Percentiles rank a stretch among this genome's conserved stretches.
phyloP scores from a whole-genome alignment of 108 stramenopile genomes.

The Nannochloropsis gaditana region DNA sequence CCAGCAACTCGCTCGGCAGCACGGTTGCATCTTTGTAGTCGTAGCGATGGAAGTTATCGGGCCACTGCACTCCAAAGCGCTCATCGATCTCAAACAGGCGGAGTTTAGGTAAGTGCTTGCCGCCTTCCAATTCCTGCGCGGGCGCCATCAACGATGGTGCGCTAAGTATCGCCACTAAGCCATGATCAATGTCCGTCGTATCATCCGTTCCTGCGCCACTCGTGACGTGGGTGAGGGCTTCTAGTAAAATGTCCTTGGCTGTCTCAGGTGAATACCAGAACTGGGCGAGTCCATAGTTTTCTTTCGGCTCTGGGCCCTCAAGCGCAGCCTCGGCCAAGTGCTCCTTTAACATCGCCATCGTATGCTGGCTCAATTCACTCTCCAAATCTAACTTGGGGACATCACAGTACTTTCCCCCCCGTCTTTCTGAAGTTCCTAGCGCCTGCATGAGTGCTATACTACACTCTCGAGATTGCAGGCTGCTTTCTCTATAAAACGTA shows the following conservation, averaged over 20 bases:
- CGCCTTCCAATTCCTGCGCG: background rate
- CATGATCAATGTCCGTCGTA: background rate
- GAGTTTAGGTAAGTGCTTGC: background rate
- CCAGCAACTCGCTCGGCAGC: background rate
- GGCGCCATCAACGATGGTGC: background rate
- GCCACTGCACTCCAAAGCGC: background rate
- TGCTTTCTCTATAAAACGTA: no score
- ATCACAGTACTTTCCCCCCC: no score
- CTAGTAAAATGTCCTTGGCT: background rate
- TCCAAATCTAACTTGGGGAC: background rate
- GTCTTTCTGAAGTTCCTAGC: no score
- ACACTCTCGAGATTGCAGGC: no score
- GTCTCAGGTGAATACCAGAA: conserved; percentile 7
- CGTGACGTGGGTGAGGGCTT: background rate
- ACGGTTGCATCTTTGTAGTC: background rate
- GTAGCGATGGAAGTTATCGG: conserved; percentile 2
- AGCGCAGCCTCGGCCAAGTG: background rate
- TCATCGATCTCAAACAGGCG: conserved; percentile 13
- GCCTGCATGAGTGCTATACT: no score
- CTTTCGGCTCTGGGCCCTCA: background rate
- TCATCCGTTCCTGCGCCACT: no score
- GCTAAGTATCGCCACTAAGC: background rate
- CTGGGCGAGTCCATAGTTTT: conserved; percentile 16
- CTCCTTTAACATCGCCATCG: conserved; percentile 6
- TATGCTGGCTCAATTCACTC: conserved; percentile 20